A percentile compares a stretch with the other conserved stretches of the same genome.
Evolutionary conservation across 331 rosid genomes (phyloP).

Genomic region (Pyracantha coccinea): DNA sequence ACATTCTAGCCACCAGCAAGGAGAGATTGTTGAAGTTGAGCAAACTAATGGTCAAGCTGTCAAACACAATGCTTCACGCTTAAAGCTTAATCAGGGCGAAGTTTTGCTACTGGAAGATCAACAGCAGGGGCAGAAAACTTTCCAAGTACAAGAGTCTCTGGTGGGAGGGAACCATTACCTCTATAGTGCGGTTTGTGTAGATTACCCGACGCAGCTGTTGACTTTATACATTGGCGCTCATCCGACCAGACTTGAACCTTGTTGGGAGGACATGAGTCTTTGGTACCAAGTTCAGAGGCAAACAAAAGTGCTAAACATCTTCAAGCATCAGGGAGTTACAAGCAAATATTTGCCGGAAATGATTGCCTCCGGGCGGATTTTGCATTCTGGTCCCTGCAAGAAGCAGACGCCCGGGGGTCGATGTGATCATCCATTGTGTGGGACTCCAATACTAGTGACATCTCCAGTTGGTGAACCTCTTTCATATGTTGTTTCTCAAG

Average conservation of each 20-base stretch:
- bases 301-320: conserved; percentile 67
- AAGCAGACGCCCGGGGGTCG: conserved; percentile 67
- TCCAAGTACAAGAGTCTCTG: conserved; percentile 58
- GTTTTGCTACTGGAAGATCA: conserved; percentile 60
- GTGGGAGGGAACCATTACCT: conserved; percentile 59
- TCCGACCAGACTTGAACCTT: conserved; percentile 79
- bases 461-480: conserved; percentile 69
- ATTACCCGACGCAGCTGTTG: conserved; percentile 38
- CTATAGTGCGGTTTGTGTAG: conserved; percentile 52
- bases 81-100: conserved; percentile 51
- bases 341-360: conserved; percentile 62
- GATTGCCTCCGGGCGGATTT: conserved; percentile 60
- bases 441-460: conserved; percentile 74
- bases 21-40: conserved; percentile 67
- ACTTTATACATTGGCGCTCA: conserved; percentile 67
- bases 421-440: conserved; percentile 80
- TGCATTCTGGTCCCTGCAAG: conserved; percentile 65
- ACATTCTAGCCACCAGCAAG: conserved; percentile 32
- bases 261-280: conserved; percentile 90
- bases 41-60: conserved; percentile 32
- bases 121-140: conserved; percentile 57
- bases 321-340: conserved; percentile 55
- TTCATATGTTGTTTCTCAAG: conserved; percentile 37
- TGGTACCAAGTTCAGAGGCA: conserved; percentile 91
- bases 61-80: conserved; percentile 31